Conservation (phyloP, 352 stramenopile genomes). For the Globisporangium rhizosaccharum region DNA sequence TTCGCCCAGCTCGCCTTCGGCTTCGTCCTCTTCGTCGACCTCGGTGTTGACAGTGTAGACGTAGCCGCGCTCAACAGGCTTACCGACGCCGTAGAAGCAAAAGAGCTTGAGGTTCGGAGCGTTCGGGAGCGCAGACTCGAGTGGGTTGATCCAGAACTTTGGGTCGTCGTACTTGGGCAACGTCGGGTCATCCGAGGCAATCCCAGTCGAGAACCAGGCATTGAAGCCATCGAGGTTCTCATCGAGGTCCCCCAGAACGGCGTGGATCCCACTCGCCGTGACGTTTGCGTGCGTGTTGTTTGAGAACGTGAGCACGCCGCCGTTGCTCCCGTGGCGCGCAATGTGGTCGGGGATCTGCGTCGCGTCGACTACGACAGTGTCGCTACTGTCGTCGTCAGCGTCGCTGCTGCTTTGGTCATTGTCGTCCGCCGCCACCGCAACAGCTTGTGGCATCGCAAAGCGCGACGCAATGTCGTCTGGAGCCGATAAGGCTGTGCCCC, state of each 20-base stretch:
- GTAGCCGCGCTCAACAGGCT: conserved; percentile 86
- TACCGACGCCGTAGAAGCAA: conserved; percentile 92
- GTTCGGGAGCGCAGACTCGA: conserved; percentile 78
- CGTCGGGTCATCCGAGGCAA: conserved; percentile 34
- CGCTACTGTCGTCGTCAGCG: conserved; percentile 7
- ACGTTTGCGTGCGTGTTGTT: conserved; percentile 49
- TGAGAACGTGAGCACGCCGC: conserved; percentile 47
- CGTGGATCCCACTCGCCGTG: conserved; percentile 43
- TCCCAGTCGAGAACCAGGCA: conserved; percentile 35
- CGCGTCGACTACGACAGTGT: conserved; percentile 19
- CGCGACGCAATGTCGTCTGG: conserved; percentile 62
- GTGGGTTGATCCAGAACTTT: conserved; percentile 87
- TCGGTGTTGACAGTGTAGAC: conserved; percentile 50
- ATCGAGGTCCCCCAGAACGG: conserved; percentile 43
- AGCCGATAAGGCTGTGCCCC: conserved; percentile 53
- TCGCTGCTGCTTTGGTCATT: not conserved
- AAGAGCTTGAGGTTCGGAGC: conserved; percentile 93
- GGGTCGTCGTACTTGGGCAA: conserved; percentile 43
- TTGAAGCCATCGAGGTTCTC: conserved; percentile 37
- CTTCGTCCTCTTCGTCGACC: conserved; percentile 26
- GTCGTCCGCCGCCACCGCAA: conserved; percentile 10
- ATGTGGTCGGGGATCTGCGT: conserved; percentile 40
- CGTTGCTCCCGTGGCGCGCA: conserved; percentile 36
- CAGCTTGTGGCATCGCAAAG: conserved; percentile 37
- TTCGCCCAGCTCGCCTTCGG: conserved; percentile 24